phyloP scores from a whole-genome alignment of 306 rosid genomes.

The Citrullus colocynthis region DNA sequence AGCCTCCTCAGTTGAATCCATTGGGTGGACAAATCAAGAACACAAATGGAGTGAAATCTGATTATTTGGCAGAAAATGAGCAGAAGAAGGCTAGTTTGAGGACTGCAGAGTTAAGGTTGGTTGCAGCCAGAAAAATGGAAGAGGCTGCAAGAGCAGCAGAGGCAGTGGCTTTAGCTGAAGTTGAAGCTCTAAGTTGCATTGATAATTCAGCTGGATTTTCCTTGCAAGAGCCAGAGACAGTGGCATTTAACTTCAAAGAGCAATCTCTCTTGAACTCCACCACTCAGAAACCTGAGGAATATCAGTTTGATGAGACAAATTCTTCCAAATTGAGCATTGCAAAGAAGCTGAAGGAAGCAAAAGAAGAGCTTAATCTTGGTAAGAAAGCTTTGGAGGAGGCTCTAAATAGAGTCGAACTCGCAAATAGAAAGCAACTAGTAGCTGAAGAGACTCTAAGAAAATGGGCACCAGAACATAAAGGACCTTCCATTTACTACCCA shows the following conservation, averaged over 20 bases:
- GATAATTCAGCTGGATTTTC: slow-evolving; percentile 28
- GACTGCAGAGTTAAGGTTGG: slow-evolving; percentile 80
- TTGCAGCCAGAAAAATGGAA: slow-evolving; percentile 95
- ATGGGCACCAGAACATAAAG: slow-evolving; percentile 54
- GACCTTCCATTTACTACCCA: slow-evolving; percentile 21
- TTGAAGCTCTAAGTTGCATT: slow-evolving; percentile 39
- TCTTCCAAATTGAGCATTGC: slow-evolving; percentile 37
- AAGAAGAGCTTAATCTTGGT: slow-evolving; percentile 56
- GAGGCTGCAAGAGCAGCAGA: slow-evolving; percentile 95
- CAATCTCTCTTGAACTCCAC: slow-evolving; percentile 23
- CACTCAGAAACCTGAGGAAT: slow-evolving; percentile 25
- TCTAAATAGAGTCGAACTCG: slow-evolving; percentile 60
- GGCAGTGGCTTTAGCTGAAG: slow-evolving; percentile 87
- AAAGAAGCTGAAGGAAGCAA: slow-evolving; percentile 68
- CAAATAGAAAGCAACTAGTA: slow-evolving; percentile 60
- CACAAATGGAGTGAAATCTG: neutral
- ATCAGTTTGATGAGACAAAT: slow-evolving; percentile 39
- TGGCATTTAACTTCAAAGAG: slow-evolving; percentile 25
- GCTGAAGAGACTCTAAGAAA: slow-evolving; percentile 56
- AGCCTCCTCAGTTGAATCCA: neutral
- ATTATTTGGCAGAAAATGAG: neutral
- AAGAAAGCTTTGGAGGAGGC: slow-evolving; percentile 66
- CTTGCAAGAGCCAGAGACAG: slow-evolving; percentile 44
- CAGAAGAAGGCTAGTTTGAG: slow-evolving; percentile 15
- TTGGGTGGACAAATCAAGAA: neutral